phyloP scores from a whole-genome alignment of 768 basidiomycete genomes.

The Suillus paluster region DNA sequence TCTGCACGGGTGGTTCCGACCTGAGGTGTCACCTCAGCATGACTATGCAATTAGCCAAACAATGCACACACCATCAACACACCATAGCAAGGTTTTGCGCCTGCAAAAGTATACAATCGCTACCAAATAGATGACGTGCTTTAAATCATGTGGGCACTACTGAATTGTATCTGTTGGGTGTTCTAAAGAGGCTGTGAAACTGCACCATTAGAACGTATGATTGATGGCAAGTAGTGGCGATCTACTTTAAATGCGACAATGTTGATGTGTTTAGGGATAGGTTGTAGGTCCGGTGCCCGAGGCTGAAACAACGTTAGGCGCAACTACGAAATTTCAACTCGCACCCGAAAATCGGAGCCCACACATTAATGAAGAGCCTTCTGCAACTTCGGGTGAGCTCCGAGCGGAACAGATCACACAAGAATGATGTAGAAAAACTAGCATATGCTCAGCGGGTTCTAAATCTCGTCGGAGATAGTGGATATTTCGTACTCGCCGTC shows the following conservation, averaged over 20 bases:
- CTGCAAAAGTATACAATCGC: not conserved
- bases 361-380: not conserved
- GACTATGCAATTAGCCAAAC: not conserved
- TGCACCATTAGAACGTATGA: not conserved
- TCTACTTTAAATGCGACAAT: not conserved
- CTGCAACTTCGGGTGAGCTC: not conserved
- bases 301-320: not conserved
- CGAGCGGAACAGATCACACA: not conserved
- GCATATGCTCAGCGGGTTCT: not conserved
- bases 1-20: not conserved
- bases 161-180: not conserved
- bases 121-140: not conserved
- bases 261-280: not conserved
- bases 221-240: conserved; percentile 1
- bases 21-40: conserved; percentile 3
- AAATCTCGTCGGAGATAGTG: not conserved
- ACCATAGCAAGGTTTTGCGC: not conserved
- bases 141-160: not conserved
- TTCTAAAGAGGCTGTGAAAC: not conserved
- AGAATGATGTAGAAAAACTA: not conserved
- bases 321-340: not conserved
- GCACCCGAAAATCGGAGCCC: not conserved
- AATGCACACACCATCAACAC: not conserved
- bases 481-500: not conserved
- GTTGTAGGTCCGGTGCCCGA: not conserved